Conservation (phyloP, 1,284 basidiomycete genomes). For the Omphalotus olearius region DNA sequence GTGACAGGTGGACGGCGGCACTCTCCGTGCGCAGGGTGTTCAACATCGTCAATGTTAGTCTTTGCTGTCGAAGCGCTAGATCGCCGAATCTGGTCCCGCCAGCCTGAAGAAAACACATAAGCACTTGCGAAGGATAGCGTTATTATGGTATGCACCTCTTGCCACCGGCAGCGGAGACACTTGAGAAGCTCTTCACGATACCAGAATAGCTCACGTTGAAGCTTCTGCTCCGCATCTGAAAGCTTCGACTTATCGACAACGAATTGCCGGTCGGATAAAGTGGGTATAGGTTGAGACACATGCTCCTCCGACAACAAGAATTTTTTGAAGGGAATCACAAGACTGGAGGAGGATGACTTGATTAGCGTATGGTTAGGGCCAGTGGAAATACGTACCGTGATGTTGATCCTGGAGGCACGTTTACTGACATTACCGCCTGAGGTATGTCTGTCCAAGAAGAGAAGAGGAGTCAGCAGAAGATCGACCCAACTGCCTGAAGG, state of each 20-base stretch:
- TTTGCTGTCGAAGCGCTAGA: conserved; percentile 72
- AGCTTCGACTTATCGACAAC: conserved; percentile 76
- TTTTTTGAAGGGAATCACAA: conserved; percentile 77
- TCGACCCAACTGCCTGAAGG: neutral
- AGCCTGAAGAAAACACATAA: conserved; percentile 40
- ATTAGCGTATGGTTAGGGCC: neutral
- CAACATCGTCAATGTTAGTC: conserved; percentile 73
- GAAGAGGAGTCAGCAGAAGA: neutral
- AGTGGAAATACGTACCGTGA: conserved; percentile 49
- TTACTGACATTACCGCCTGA: conserved; percentile 43
- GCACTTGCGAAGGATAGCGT: neutral
- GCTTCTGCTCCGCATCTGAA: conserved; percentile 52
- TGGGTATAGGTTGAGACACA: conserved; percentile 71
- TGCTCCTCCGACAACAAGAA: conserved; percentile 57
- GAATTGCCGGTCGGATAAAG: conserved; percentile 87
- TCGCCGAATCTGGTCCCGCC: conserved; percentile 72
- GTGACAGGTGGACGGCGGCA: conserved; percentile 55
- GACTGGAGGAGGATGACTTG: conserved; percentile 36
- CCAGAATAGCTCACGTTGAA: conserved; percentile 86
- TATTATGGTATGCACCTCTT: conserved; percentile 56
- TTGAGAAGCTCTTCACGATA: conserved; percentile 84
- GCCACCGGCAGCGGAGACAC: conserved; percentile 70
- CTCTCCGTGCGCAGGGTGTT: conserved; percentile 65
- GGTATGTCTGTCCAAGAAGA: conserved; percentile 30
- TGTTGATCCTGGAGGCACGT: conserved; percentile 82